Conservation (phyloP, 352 stramenopile species). For the Pythium pyrilobum region DNA sequence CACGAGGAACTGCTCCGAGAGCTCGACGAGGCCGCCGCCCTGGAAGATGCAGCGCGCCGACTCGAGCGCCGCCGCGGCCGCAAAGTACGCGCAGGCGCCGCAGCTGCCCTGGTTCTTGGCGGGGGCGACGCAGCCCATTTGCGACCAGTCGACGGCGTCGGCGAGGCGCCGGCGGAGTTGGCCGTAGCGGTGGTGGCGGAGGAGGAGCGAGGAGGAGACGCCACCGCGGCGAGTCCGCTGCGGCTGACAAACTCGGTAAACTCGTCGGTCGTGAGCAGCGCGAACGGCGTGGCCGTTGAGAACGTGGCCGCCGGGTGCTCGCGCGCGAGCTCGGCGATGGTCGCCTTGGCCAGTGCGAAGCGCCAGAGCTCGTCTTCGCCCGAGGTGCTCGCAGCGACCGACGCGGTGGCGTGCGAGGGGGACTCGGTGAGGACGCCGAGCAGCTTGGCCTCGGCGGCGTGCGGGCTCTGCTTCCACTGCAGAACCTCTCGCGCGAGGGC, state of each 20-base stretch:
- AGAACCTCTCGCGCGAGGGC: background rate
- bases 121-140: slow-evolving; percentile 5
- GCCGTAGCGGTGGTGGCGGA: background rate
- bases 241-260: background rate
- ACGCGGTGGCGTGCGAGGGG: background rate
- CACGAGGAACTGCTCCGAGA: slow-evolving; percentile 2
- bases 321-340: background rate
- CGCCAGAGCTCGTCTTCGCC: slow-evolving; percentile 8
- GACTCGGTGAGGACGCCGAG: background rate
- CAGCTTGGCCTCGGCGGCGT: background rate
- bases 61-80: slow-evolving; percentile 5
- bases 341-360: slow-evolving; percentile 7
- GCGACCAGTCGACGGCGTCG: slow-evolving; percentile 10
- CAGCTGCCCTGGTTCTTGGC: slow-evolving; percentile 17
- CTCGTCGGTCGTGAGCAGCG: slow-evolving; percentile 11
- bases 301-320: slow-evolving; percentile 5
- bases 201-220: background rate
- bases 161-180: background rate
- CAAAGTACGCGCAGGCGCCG: slow-evolving; percentile 13
- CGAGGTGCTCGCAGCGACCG: background rate
- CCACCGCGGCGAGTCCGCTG: background rate
- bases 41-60: slow-evolving; percentile 16
- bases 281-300: slow-evolving; percentile 14
- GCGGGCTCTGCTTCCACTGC: background rate
- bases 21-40: background rate